phyloP scores from a whole-genome alignment of 768 basidiomycete genomes.

The Nidularia sp. region DNA sequence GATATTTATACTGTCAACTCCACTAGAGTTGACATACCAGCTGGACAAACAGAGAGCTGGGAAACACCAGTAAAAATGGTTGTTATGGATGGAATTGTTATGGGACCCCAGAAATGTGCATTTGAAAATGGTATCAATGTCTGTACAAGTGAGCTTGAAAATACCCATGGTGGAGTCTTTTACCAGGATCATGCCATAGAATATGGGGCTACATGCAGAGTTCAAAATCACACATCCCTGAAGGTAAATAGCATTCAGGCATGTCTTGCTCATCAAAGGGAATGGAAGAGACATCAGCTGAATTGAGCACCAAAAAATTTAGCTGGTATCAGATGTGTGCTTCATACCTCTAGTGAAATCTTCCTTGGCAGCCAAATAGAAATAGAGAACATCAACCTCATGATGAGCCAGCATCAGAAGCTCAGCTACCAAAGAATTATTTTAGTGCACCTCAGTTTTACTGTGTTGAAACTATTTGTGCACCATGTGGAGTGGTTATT shows the following conservation, averaged over 20 bases:
- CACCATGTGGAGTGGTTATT: background rate
- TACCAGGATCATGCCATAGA: constrained; percentile 6
- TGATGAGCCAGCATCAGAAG: background rate
- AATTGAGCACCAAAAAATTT: background rate
- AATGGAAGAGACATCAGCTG: background rate
- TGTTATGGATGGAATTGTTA: constrained; percentile 10
- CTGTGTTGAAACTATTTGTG: background rate
- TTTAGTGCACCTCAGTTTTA: background rate
- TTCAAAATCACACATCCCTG: constrained; percentile 7
- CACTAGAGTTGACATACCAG: no score
- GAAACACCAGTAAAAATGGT: background rate
- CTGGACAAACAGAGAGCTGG: no score
- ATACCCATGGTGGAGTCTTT: background rate
- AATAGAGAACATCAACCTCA: background rate
- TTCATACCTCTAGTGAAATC: background rate
- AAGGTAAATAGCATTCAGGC: constrained; percentile 10
- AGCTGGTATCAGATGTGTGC: background rate
- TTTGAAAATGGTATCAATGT: constrained; percentile 1
- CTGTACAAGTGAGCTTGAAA: constrained; percentile 1
- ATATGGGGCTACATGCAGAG: constrained; percentile 3
- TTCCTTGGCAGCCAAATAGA: background rate
- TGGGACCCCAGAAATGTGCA: constrained; percentile 7
- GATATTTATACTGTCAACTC: background rate
- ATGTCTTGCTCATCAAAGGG: constrained; percentile 9
- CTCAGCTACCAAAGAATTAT: background rate